Conservation (phyloP, 2,329 filamentous ascomycete genomes). For the Apiospora sp. region DNA sequence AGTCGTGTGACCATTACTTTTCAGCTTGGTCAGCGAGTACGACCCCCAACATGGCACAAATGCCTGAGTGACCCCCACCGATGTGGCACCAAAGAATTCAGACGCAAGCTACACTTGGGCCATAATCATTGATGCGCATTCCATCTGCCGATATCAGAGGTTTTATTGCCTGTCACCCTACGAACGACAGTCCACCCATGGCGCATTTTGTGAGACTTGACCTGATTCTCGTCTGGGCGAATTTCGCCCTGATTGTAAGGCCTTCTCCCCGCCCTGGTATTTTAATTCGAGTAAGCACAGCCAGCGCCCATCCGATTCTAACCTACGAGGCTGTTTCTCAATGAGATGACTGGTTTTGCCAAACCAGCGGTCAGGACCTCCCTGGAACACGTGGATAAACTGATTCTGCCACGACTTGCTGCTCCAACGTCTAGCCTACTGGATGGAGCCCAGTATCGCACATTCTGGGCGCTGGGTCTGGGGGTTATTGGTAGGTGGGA, state of each 20-base stretch:
- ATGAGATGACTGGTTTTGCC: background rate
- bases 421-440: no score
- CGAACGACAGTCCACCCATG: background rate
- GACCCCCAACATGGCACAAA: background rate
- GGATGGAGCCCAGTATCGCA: background rate
- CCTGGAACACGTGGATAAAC: background rate
- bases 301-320: background rate
- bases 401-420: background rate
- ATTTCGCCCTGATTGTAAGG: background rate
- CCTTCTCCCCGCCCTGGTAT: background rate
- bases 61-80: background rate
- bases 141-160: background rate
- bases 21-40: background rate
- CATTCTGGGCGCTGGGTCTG: background rate
- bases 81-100: background rate
- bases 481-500: background rate
- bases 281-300: background rate
- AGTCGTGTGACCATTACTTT: background rate
- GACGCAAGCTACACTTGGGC: background rate
- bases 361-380: background rate
- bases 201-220: background rate
- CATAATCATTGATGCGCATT: background rate
- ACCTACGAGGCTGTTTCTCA: background rate
- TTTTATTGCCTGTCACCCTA: background rate
- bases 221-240: background rate